Conservation (phyloP, 306 rosid genomes). For the Vigna mungo region DNA sequence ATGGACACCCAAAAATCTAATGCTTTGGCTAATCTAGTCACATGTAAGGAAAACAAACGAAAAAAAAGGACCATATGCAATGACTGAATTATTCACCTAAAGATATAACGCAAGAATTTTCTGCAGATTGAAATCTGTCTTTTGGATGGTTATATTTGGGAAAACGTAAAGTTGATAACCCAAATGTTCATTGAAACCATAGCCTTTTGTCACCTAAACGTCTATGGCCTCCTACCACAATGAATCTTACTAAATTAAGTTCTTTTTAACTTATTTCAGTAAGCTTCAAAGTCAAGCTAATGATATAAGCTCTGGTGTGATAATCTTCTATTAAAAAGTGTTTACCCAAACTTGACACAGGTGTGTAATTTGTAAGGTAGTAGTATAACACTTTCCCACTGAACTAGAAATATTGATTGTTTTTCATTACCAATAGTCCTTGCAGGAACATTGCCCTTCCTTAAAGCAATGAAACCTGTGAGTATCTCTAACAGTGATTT, state of each 20-base stretch:
- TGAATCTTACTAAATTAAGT: not conserved
- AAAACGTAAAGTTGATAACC: not conserved
- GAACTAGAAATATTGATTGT: constrained; percentile 21
- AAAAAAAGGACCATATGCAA: too few relatives aligned
- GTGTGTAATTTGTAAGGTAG: not conserved
- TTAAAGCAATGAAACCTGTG: constrained; percentile 86
- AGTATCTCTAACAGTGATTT: constrained; percentile 79
- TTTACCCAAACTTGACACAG: not conserved
- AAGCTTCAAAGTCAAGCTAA: not conserved
- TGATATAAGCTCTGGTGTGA: not conserved
- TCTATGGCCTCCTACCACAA: not conserved
- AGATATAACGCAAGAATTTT: too few relatives aligned
- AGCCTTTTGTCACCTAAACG: too few relatives aligned
- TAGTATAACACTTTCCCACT: not conserved
- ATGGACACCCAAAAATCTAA: too few relatives aligned
- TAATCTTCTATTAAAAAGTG: not conserved
- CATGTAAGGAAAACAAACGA: too few relatives aligned
- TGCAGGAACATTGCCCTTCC: constrained; percentile 77
- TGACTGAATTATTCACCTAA: too few relatives aligned
- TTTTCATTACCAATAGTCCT: constrained; percentile 72
- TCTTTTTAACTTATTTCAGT: not conserved
- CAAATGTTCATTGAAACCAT: not conserved
- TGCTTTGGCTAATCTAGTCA: too few relatives aligned
- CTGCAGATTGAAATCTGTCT: too few relatives aligned
- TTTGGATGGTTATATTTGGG: not conserved